Percentiles rank a stretch among this genome's conserved stretches.
Conservation (phyloP, 768 basidiomycete species). For the Coprinellus micaceus region DNA sequence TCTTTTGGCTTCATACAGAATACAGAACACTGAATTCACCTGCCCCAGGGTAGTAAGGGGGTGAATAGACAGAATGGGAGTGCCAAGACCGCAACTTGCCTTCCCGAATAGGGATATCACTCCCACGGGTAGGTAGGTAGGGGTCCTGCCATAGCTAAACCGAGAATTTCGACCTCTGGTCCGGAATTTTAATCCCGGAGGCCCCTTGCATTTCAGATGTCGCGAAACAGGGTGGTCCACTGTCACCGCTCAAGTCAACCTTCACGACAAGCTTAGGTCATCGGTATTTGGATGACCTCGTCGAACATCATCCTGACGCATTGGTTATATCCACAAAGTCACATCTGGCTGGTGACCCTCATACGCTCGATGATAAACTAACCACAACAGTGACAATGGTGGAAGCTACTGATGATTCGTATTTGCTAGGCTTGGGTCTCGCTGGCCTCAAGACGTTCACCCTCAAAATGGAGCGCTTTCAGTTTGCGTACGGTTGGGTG, state of each 20-base stretch:
- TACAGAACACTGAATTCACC: no score
- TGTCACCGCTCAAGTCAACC: constrained; percentile 25
- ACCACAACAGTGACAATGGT: constrained; percentile 1
- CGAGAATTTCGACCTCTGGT: no score
- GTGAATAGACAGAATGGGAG: no score
- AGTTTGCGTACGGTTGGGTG: constrained; percentile 22
- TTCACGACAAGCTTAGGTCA: constrained; percentile 23
- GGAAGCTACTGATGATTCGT: constrained; percentile 12
- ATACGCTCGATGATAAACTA: neutral
- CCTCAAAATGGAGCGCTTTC: constrained; percentile 19
- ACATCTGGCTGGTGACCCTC: neutral
- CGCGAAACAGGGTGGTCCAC: constrained; percentile 26
- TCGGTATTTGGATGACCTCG: constrained; percentile 18
- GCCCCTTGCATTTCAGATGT: constrained; percentile 22
- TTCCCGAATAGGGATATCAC: no score
- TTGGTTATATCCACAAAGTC: neutral
- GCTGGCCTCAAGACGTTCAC: neutral
- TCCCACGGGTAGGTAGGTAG: no score
- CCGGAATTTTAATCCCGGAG: no score
- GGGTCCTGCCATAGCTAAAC: no score
- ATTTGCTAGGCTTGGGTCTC: constrained; percentile 9
- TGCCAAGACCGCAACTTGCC: no score
- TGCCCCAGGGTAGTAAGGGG: no score
- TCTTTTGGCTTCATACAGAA: no score
- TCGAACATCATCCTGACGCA: constrained; percentile 2